phyloP scores from a whole-genome alignment of 1,284 basidiomycete species.

The Puccinia polysora region DNA sequence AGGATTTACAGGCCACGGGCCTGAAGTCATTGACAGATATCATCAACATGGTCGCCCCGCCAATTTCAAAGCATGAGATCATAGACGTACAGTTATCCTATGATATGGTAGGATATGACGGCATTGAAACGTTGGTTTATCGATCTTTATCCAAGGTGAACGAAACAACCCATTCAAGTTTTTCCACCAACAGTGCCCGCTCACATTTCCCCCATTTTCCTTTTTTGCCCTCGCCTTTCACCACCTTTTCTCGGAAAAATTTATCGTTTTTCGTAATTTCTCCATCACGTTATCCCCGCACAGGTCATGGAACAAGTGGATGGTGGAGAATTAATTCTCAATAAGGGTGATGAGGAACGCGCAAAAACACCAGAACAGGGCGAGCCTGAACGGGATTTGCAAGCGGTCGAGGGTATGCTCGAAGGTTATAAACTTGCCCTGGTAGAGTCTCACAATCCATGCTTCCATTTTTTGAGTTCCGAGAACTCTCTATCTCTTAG shows the following conservation, averaged over 20 bases:
- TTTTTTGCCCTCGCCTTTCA: background rate
- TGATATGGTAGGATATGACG: slow-evolving; percentile 94
- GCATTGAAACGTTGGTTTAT: slow-evolving; percentile 92
- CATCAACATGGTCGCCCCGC: slow-evolving; percentile 92
- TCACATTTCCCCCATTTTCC: too few relatives aligned
- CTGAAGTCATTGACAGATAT: slow-evolving; percentile 77
- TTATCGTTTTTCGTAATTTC: slow-evolving; percentile 57
- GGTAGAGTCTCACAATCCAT: slow-evolving; percentile 55
- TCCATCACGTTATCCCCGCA: too few relatives aligned
- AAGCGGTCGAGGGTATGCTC: slow-evolving; percentile 75
- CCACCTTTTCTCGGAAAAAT: slow-evolving; percentile 52
- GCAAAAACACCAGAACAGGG: slow-evolving; percentile 50
- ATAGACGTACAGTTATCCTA: slow-evolving; percentile 92
- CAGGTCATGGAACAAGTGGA: slow-evolving; percentile 90
- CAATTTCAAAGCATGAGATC: slow-evolving; percentile 95
- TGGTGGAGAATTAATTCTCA: slow-evolving; percentile 82
- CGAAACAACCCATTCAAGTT: too few relatives aligned
- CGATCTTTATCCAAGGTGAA: slow-evolving; percentile 61
- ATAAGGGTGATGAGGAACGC: slow-evolving; percentile 59
- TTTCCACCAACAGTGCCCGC: too few relatives aligned
- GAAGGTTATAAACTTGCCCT: slow-evolving; percentile 74
- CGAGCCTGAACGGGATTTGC: slow-evolving; percentile 63
- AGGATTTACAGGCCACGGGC: slow-evolving; percentile 78
- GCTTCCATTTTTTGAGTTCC: background rate
- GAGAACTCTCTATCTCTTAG: background rate